These are phyloP conservation scores for Cyclotella distinguenda DNA, from an alignment of 108 stramenopile species.

Conservation along the genomic window DNA sequence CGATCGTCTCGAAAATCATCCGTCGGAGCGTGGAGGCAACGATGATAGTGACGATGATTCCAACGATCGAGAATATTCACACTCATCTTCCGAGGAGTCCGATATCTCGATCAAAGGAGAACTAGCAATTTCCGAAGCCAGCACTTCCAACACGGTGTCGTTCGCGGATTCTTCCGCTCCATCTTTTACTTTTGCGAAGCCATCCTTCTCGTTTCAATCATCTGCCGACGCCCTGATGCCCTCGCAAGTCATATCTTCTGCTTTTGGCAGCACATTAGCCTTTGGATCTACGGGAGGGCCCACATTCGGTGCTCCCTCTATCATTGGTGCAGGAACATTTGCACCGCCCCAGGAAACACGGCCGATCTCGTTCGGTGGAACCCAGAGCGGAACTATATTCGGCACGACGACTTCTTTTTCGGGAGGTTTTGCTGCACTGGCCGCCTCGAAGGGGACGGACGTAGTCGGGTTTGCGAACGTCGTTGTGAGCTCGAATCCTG, in stretches of 20 bases:
- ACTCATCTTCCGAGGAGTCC: conserved; percentile 19
- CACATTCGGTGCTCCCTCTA: background rate
- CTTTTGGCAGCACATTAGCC: conserved; percentile 3
- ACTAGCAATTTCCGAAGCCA: background rate
- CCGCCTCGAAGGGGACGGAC: no score
- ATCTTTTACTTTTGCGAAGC: conserved; percentile 21
- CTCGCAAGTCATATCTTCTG: conserved; percentile 1
- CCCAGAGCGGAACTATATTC: no score
- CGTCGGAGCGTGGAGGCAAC: background rate
- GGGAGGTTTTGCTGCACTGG: no score
- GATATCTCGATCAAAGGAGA: background rate
- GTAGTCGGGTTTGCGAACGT: no score
- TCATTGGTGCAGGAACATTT: no score
- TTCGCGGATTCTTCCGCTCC: conserved; percentile 37
- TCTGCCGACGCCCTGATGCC: background rate
- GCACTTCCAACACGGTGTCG: conserved; percentile 14
- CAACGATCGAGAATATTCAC: no score
- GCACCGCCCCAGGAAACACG: no score
- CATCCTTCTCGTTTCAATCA: conserved; percentile 6
- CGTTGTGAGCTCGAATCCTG: no score
- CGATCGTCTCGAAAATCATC: conserved; percentile 10
- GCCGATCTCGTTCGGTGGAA: no score
- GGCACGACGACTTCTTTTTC: no score
- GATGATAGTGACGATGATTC: conserved; percentile 17
- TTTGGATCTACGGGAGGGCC: conserved; percentile 12